A percentile compares a stretch with the other conserved stretches of the same genome.
phyloP scores from a whole-genome alignment of 208 protist genomes.

The Phytomonas francai region DNA sequence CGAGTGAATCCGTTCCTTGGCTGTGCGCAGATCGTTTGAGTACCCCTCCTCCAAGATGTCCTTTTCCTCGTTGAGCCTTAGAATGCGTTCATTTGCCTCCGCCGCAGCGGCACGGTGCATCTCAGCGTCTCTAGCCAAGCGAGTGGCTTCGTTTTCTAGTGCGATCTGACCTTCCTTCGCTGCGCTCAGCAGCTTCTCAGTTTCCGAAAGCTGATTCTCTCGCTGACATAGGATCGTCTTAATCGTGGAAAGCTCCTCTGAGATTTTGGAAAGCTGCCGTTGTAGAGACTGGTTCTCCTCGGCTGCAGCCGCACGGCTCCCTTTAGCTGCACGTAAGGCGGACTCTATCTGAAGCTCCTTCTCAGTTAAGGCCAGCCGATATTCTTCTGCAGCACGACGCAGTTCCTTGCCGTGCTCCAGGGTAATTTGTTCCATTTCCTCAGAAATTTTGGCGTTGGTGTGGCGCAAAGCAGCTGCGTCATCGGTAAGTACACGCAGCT shows the following conservation, averaged over 20 bases:
- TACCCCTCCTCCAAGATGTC: slow-evolving; percentile 53
- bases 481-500: slow-evolving; percentile 27
- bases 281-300: slow-evolving; percentile 69
- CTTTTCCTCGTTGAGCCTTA: slow-evolving; percentile 45
- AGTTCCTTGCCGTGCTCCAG: slow-evolving; percentile 50
- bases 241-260: slow-evolving; percentile 60
- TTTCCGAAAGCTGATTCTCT: slow-evolving; percentile 38
- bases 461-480: slow-evolving; percentile 50
- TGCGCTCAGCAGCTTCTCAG: slow-evolving; percentile 31
- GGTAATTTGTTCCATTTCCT: slow-evolving; percentile 38
- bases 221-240: slow-evolving; percentile 56
- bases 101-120: slow-evolving; percentile 22
- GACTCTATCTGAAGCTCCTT: slow-evolving; percentile 58
- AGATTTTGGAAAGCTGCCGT: slow-evolving; percentile 51
- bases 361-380: slow-evolving; percentile 62
- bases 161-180: slow-evolving; percentile 21
- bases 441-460: slow-evolving; percentile 24
- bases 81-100: slow-evolving; percentile 46
- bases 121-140: slow-evolving; percentile 41
- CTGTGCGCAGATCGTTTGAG: slow-evolving; percentile 36
- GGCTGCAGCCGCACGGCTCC: slow-evolving; percentile 42
- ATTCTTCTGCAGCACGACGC: slow-evolving; percentile 53
- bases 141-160: slow-evolving; percentile 51
- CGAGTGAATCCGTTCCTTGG: slow-evolving; percentile 45
- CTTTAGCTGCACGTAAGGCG: slow-evolving; percentile 56